phyloP scores from a whole-genome alignment of 352 stramenopile genomes.

The Phytophthora cajani region DNA sequence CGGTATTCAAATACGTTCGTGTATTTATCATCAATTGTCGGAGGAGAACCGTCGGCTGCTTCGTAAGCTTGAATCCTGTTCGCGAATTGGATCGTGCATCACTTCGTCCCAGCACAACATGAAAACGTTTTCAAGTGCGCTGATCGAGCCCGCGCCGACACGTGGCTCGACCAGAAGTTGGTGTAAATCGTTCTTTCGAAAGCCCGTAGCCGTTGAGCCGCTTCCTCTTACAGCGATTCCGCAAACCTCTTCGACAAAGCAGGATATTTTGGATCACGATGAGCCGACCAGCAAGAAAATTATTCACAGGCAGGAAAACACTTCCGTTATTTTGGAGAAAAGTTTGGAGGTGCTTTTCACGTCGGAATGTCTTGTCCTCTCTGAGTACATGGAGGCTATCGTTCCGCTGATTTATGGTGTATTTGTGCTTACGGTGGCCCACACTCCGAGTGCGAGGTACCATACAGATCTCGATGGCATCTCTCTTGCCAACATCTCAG shows the following conservation, averaged over 20 bases:
- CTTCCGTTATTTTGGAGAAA: constrained; percentile 24
- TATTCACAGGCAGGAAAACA: not conserved
- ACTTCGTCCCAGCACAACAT: not conserved
- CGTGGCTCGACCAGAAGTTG: not conserved
- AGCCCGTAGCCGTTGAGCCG: not conserved
- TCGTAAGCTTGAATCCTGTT: not conserved
- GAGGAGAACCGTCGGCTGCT: constrained; percentile 1
- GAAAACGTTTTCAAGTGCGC: not conserved
- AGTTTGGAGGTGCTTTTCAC: constrained; percentile 35
- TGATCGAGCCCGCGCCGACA: not conserved
- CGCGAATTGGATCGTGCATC: not conserved
- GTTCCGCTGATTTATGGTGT: constrained; percentile 38
- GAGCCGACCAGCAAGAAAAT: not conserved
- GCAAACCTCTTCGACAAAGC: not conserved
- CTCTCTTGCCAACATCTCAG: not conserved
- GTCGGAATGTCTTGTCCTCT: constrained; percentile 43
- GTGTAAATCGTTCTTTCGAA: not conserved
- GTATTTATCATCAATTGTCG: constrained; percentile 14
- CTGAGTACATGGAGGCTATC: constrained; percentile 50
- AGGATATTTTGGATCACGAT: too few species aligned
- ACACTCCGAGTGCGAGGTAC: constrained; percentile 35
- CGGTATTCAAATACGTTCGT: constrained; percentile 12
- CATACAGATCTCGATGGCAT: constrained; percentile 38
- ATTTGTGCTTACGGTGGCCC: constrained; percentile 22
- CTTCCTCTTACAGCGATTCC: not conserved